Evolutionary conservation across 306 rosid species (phyloP).

Genomic region (Medicago ruthenica): DNA sequence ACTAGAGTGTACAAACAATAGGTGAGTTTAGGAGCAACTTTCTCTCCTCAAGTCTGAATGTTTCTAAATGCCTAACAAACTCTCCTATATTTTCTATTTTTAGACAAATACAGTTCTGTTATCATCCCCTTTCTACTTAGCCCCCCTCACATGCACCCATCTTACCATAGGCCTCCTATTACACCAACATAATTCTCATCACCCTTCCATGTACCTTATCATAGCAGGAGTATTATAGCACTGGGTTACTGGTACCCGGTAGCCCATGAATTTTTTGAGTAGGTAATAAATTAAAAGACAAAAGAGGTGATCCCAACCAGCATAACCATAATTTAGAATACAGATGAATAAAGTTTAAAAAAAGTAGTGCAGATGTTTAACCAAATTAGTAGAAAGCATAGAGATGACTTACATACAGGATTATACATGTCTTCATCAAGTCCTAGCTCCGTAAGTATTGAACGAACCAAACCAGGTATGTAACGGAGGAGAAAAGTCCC

Average conservation of each 20-base stretch:
- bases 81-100: neutral
- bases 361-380: slow-evolving; percentile 31
- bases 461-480: slow-evolving; percentile 66
- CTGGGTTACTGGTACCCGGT: neutral
- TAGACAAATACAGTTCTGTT: neutral
- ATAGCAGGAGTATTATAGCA: neutral
- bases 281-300: slow-evolving; percentile 15
- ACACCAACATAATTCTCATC: neutral
- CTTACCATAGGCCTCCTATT: neutral
- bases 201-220: neutral
- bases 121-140: neutral
- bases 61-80: neutral
- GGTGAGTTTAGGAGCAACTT: neutral
- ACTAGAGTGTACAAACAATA: neutral
- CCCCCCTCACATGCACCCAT: neutral
- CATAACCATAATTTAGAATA: slow-evolving; percentile 35
- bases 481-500: slow-evolving; percentile 81
- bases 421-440: slow-evolving; percentile 85
- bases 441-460: slow-evolving; percentile 76
- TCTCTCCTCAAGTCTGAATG: neutral
- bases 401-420: slow-evolving; percentile 90
- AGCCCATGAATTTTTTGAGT: neutral
- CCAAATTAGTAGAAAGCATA: slow-evolving; percentile 45
- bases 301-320: slow-evolving; percentile 31
- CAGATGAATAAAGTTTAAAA: slow-evolving; percentile 2